Percentiles rank a stretch among this genome's conserved stretches.
phyloP scores from a whole-genome alignment of 1,284 basidiomycete species.

The Cutaneotrichosporon cyanovorans region DNA sequence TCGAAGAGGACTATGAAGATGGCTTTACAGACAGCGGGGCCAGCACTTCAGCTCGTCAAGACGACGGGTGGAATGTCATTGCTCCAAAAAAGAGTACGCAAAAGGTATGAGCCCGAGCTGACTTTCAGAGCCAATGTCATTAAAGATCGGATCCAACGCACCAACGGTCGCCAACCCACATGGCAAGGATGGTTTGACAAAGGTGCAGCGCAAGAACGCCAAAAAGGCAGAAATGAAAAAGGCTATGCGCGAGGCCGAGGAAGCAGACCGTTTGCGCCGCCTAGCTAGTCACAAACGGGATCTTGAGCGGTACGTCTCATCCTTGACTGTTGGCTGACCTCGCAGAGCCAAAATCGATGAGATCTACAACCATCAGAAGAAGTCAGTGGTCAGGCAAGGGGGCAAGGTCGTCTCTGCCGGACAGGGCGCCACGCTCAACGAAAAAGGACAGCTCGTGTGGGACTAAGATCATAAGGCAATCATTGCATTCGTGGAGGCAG shows the following conservation, averaged over 20 bases:
- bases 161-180: background rate
- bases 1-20: constrained; percentile 26
- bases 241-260: constrained; percentile 31
- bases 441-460: constrained; percentile 39
- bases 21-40: constrained; percentile 10
- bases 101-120: constrained; percentile 4
- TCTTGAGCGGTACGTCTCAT: constrained; percentile 30
- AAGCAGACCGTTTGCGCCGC: constrained; percentile 32
- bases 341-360: constrained; percentile 37
- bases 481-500: background rate
- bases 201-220: constrained; percentile 38
- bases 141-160: constrained; percentile 17
- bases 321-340: background rate
- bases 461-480: constrained; percentile 21
- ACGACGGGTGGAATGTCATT: constrained; percentile 41
- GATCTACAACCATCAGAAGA: constrained; percentile 24
- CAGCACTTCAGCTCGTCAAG: constrained; percentile 7
- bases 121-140: constrained; percentile 29
- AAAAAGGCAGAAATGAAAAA: constrained; percentile 42
- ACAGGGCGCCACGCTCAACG: constrained; percentile 21
- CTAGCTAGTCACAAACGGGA: constrained; percentile 34
- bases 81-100: constrained; percentile 37
- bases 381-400: constrained; percentile 21
- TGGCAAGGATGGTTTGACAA: constrained; percentile 17
- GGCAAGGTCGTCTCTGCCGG: constrained; percentile 18